Base-by-base conservation (phyloP, 495 filamentous ascomycete species). In the Sporormia fimetaria region DNA sequence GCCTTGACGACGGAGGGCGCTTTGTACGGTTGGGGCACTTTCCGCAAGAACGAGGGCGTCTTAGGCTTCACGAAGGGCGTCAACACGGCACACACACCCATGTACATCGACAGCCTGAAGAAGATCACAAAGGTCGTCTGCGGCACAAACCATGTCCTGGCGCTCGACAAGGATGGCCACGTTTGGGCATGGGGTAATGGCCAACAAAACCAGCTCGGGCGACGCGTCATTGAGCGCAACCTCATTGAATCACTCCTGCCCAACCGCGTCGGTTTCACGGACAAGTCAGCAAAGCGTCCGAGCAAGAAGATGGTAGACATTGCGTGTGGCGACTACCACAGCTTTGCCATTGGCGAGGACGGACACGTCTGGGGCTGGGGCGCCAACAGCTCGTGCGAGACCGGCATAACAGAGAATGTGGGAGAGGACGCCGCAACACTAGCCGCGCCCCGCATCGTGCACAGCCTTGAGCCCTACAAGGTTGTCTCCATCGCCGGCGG, bases 341-440 rank as follows among this genome's bases (percentile, higher is more conserved):
- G 67, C 45, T 83, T 94, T 49, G 83, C 85, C 28, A 68, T 94
- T 43, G 76, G 80, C 61, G 66, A 70, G 14, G 70, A 77, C 26
- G 78, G 74, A 23, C 69, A 77, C 21, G 76, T 90, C 41, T 88
- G 73, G 60, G 67, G 77, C 15, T 96, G 87, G 85, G 88, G 87
- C 4, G 62, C 86, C 24, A 96, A 94, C 64, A 83, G 78, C 57
- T 93, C 81, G 56, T 81, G 78, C 32, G 78, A 88, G 59, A 83
- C 79, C 7, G 90, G 83, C 30, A 69, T 85, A 37, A 65, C 67
- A 9, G 70, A 74, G 9, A 71, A 73, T 33, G 84, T 77, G 17
- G 85, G 86, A 41, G 70, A 76, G 16, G 69, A 77, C 40, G 69
- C 68, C 38, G 71, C 75, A 21, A 64, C 67, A 26, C 66, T 81